Conservation (phyloP, 2,329 filamentous ascomycete genomes). For the Microsporum canis region DNA sequence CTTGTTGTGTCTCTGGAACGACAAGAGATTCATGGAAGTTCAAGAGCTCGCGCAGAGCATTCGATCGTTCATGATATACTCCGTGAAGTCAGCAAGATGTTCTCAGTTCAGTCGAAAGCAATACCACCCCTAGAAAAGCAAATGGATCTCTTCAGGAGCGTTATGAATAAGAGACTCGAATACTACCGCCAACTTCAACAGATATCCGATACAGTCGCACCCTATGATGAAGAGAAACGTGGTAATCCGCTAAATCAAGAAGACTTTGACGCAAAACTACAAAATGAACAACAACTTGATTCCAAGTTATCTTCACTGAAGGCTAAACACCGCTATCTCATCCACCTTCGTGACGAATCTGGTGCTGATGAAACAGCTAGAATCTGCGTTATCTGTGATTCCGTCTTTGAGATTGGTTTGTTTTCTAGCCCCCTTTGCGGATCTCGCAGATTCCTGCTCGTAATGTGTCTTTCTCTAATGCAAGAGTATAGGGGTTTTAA, state of each 20-base stretch:
- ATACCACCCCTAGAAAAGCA: slow-evolving; percentile 48
- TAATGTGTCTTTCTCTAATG: background rate
- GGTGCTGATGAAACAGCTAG: slow-evolving; percentile 49
- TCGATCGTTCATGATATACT: slow-evolving; percentile 55
- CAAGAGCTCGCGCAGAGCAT: slow-evolving; percentile 51
- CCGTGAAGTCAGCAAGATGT: slow-evolving; percentile 44
- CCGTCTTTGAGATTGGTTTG: slow-evolving; percentile 62
- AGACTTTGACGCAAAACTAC: slow-evolving; percentile 33
- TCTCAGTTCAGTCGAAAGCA: slow-evolving; percentile 42
- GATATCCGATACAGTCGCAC: slow-evolving; percentile 76
- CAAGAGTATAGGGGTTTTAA: slow-evolving; percentile 36
- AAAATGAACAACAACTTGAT: slow-evolving; percentile 42
- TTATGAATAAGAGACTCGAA: slow-evolving; percentile 76
- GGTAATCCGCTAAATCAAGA: slow-evolving; percentile 45
- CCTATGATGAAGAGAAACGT: slow-evolving; percentile 53
- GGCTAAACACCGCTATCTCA: slow-evolving; percentile 64
- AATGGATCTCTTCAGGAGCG: slow-evolving; percentile 59
- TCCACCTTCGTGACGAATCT: slow-evolving; percentile 51
- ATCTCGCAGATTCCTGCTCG: slow-evolving; percentile 7
- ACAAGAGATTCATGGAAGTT: slow-evolving; percentile 43
- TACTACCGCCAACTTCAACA: slow-evolving; percentile 85
- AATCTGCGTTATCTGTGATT: slow-evolving; percentile 79
- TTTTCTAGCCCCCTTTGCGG: slow-evolving; percentile 25
- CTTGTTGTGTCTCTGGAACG: slow-evolving; percentile 50
- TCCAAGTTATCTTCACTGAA: slow-evolving; percentile 51